Conservation (phyloP, 2,329 filamentous ascomycete species). For the Diaporthe sp. region DNA sequence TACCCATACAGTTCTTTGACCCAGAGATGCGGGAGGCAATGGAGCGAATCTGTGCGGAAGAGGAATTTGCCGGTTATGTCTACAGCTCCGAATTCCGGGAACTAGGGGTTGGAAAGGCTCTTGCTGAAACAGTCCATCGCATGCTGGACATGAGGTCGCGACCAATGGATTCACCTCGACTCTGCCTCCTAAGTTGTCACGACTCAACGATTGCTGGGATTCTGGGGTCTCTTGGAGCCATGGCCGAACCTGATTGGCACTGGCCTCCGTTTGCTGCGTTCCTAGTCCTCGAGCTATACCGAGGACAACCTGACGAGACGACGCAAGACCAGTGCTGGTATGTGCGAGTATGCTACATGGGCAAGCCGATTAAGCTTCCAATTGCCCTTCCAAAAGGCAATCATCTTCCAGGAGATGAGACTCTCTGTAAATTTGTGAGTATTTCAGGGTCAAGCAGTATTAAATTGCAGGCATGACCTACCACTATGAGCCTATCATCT, state of each 20-base stretch:
- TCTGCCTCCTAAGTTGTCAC: background rate
- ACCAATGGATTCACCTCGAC: background rate
- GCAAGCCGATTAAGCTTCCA: background rate
- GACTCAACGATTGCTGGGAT: background rate
- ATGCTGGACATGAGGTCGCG: background rate
- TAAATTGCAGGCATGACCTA: background rate
- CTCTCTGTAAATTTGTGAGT: background rate
- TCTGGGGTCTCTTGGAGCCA: background rate
- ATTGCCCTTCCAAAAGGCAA: background rate
- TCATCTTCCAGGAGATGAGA: conserved; percentile 1
- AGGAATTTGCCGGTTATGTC: conserved; percentile 2
- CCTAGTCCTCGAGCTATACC: background rate
- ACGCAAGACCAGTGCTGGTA: background rate
- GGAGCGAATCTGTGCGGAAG: background rate
- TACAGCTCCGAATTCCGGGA: background rate
- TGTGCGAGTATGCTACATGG: conserved; percentile 3
- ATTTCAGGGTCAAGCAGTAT: background rate
- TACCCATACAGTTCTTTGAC: background rate
- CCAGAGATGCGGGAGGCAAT: background rate
- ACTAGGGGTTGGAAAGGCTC: conserved; percentile 5
- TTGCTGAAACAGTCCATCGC: background rate
- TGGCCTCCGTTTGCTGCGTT: background rate
- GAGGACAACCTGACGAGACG: background rate
- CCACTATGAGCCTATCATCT: background rate
- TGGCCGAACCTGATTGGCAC: background rate